These are phyloP conservation scores for Saksenaea vasiformis DNA, from an alignment of 371 early-diverging fungal species.

Conservation along the genomic window DNA sequence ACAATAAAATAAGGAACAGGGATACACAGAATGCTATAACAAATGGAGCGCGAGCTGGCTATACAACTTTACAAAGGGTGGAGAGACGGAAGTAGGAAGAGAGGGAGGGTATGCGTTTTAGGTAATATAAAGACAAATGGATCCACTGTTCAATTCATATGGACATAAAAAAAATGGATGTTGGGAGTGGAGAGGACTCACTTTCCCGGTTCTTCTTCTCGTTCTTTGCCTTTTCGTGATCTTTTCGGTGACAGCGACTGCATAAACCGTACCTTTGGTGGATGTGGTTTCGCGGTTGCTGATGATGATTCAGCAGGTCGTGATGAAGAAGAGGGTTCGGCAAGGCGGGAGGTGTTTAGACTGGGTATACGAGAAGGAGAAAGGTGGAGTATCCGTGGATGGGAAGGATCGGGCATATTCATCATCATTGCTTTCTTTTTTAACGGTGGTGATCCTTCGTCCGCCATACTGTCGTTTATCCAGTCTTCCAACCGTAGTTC, in stretches of 20 bases:
- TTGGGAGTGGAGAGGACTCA: background rate
- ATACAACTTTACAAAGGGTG: no score
- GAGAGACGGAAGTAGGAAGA: no score
- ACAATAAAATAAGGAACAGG: no score
- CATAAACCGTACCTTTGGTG: background rate
- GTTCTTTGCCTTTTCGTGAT: background rate
- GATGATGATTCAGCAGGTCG: background rate
- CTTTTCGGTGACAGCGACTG: background rate
- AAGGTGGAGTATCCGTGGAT: background rate
- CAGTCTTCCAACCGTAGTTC: slow-evolving; percentile 1
- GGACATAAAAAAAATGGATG: background rate
- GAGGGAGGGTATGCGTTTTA: no score
- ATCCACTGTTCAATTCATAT: no score
- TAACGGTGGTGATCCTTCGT: background rate
- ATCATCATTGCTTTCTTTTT: background rate
- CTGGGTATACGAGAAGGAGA: no score
- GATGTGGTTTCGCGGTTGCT: no score
- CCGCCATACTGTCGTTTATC: background rate
- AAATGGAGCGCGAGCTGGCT: no score
- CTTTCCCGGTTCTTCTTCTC: background rate
- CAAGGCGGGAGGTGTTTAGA: background rate
- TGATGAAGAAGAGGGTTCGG: background rate
- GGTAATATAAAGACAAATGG: no score
- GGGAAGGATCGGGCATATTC: background rate
- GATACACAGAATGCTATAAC: no score